These are phyloP conservation scores for Solanum raphanifolium DNA, from an alignment of 257 asterid genomes.

Conservation along the genomic window DNA sequence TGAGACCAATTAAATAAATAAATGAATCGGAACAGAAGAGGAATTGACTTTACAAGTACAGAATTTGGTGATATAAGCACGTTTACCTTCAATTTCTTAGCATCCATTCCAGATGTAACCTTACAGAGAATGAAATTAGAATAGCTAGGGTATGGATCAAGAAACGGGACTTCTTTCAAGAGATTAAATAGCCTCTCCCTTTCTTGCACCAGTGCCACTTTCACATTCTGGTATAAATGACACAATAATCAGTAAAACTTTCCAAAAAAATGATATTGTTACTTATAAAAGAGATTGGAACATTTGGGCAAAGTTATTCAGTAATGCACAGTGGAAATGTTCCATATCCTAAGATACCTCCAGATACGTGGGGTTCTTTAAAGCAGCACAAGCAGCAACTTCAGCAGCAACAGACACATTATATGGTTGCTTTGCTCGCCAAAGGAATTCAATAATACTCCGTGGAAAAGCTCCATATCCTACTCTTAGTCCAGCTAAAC, in stretches of 20 bases:
- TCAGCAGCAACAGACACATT: slow-evolving; percentile 98
- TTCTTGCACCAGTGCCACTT: slow-evolving; percentile 83
- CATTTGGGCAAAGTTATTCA: neutral
- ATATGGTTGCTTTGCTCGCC: slow-evolving; percentile 99
- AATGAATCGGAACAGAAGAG: neutral
- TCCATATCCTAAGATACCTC: slow-evolving; percentile 38
- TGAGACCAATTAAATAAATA: neutral
- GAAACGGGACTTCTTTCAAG: slow-evolving; percentile 83
- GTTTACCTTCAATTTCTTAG: slow-evolving; percentile 90
- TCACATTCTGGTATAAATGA: slow-evolving; percentile 58
- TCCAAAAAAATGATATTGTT: neutral
- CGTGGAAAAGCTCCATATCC: slow-evolving; percentile 95
- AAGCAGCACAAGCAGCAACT: slow-evolving; percentile 91
- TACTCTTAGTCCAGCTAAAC: slow-evolving; percentile 88
- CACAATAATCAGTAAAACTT: slow-evolving; percentile 1
- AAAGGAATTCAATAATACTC: slow-evolving; percentile 80
- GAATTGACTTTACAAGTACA: neutral
- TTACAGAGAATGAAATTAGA: slow-evolving; percentile 92
- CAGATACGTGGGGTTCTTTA: slow-evolving; percentile 65
- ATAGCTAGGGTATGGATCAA: slow-evolving; percentile 78
- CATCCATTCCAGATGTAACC: slow-evolving; percentile 83
- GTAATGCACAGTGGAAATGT: neutral
- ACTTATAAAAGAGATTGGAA: neutral
- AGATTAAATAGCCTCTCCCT: slow-evolving; percentile 69
- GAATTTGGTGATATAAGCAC: neutral